Conservation (phyloP, 331 rosid genomes). For the Phaseolus coccineus region DNA sequence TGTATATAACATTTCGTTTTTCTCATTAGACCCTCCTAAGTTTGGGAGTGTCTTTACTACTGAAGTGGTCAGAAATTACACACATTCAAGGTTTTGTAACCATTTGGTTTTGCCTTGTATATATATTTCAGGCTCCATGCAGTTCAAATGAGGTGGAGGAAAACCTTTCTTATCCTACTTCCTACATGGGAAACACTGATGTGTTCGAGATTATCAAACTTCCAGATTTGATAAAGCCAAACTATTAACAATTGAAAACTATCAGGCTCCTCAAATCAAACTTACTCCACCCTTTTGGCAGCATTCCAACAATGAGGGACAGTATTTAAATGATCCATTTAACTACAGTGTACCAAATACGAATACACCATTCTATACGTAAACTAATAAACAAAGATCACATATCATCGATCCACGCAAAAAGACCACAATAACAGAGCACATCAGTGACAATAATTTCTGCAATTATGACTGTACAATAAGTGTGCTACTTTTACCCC, state of each 20-base stretch:
- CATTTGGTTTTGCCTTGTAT: no score
- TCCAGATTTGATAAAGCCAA: slow-evolving; percentile 52
- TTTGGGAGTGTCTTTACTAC: not conserved
- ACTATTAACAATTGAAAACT: not conserved
- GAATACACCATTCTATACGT: not conserved
- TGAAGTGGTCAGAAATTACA: not conserved
- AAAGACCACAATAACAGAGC: slow-evolving; percentile 34
- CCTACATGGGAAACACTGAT: slow-evolving; percentile 43
- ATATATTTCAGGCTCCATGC: slow-evolving; percentile 41
- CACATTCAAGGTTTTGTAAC: not conserved
- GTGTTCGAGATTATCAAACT: slow-evolving; percentile 50
- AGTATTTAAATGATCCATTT: not conserved
- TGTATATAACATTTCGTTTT: no score
- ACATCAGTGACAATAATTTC: slow-evolving; percentile 7
- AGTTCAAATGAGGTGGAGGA: slow-evolving; percentile 42
- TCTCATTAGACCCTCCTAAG: not conserved
- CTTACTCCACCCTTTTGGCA: not conserved
- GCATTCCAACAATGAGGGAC: not conserved
- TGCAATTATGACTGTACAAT: slow-evolving; percentile 38
- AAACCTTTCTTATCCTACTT: slow-evolving; percentile 18
- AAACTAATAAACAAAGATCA: slow-evolving; percentile 27
- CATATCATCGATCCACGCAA: slow-evolving; percentile 29
- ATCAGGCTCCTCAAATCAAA: not conserved
- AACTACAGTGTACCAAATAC: not conserved
- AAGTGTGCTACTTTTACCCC: not conserved